Evolutionary conservation across 2,329 filamentous ascomycete genomes (phyloP).

Genomic region (Phialophora tarda): DNA sequence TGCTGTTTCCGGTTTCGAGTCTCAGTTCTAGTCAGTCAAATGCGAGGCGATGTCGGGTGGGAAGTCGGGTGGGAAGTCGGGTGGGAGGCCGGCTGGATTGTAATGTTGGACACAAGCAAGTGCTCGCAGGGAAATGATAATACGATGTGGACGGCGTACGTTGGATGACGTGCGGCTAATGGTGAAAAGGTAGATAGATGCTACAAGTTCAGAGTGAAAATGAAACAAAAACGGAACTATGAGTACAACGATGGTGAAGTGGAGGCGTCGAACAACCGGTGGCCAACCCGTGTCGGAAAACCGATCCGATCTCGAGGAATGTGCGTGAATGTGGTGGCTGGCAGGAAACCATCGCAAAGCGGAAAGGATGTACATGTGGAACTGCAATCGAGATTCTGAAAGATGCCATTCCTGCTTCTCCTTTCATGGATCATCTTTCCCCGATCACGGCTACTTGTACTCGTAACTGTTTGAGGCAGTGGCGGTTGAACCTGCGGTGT

Average conservation of each 20-base stretch:
- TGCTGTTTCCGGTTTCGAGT: constrained; percentile 6
- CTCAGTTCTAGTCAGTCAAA: constrained; percentile 11
- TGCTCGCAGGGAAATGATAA: background rate
- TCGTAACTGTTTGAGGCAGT: background rate
- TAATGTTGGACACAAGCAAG: background rate
- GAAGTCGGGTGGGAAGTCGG: background rate
- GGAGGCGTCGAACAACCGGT: constrained; percentile 14
- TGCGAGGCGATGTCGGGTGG: constrained; percentile 1
- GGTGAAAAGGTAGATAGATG: constrained; percentile 3
- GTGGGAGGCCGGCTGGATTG: background rate
- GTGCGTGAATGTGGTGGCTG: no score
- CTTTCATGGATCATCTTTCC: background rate
- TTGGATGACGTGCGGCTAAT: background rate
- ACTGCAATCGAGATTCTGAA: background rate
- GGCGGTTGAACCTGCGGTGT: background rate
- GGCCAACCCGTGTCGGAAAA: constrained; percentile 3
- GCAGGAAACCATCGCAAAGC: background rate
- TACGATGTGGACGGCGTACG: background rate
- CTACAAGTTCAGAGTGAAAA: background rate
- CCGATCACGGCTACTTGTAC: background rate
- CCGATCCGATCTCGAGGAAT: background rate
- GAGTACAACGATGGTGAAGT: constrained; percentile 14
- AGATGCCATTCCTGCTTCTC: background rate
- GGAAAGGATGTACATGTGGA: background rate
- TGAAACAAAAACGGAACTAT: constrained; percentile 6